Evolutionary conservation across 1,284 basidiomycete genomes (phyloP).

Genomic region (Sporisorium sorghi): DNA sequence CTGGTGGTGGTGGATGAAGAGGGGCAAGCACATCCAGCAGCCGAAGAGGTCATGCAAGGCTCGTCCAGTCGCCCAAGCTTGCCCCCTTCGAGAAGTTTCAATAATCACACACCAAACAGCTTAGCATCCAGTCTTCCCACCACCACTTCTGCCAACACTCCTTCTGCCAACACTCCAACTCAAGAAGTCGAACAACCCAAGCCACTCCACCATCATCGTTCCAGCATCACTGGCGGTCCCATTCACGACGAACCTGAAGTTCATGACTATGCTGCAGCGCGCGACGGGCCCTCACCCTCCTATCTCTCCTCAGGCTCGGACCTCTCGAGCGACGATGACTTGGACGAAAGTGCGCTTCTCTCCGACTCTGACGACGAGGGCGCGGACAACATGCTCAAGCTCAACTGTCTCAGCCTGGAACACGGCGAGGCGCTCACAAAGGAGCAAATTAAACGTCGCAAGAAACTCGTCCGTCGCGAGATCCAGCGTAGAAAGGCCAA

Average conservation of each 20-base stretch:
- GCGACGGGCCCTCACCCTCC: constrained; percentile 1
- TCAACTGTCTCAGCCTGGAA: constrained; percentile 38
- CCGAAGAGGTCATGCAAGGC: neutral
- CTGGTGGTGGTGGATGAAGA: constrained; percentile 50
- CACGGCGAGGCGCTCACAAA: constrained; percentile 58
- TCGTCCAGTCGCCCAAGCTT: constrained; percentile 1
- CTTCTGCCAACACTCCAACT: constrained; percentile 2
- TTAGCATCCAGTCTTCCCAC: constrained; percentile 15
- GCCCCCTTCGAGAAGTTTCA: constrained; percentile 25
- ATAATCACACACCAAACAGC: constrained; percentile 32
- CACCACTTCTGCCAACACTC: constrained; percentile 9
- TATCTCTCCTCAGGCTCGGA: constrained; percentile 22
- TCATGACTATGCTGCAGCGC: constrained; percentile 19
- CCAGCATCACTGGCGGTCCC: constrained; percentile 33
- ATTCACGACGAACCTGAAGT: constrained; percentile 36
- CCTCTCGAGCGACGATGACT: constrained; percentile 39
- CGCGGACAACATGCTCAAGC: constrained; percentile 23
- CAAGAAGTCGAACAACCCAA: constrained; percentile 12
- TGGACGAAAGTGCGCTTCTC: constrained; percentile 22
- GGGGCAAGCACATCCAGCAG: constrained; percentile 23
- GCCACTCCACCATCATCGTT: neutral
- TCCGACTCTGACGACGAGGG: constrained; percentile 31
- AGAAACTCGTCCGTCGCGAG: constrained; percentile 53
- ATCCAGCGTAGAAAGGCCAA: constrained; percentile 48
- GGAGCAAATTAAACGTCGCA: constrained; percentile 44